Evolutionary conservation across 2,329 filamentous ascomycete genomes (phyloP).

Genomic region (Amylocarpus encephaloides): DNA sequence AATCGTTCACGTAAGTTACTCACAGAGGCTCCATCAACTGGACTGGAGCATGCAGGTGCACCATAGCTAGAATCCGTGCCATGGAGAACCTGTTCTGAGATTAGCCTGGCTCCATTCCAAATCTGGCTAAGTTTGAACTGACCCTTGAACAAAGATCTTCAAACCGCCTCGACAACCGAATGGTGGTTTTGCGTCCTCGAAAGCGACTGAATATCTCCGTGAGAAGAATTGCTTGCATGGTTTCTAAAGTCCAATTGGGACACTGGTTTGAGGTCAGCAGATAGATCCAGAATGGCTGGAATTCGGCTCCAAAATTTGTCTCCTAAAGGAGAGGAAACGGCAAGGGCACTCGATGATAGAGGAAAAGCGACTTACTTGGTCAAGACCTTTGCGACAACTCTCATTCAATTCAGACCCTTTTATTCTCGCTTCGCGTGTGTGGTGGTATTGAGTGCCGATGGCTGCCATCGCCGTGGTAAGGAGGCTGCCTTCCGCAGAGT

Average conservation of each 20-base stretch:
- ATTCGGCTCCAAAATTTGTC: neutral
- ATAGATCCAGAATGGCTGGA: neutral
- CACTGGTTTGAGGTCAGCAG: slow-evolving; percentile 14
- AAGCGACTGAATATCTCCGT: slow-evolving; percentile 29
- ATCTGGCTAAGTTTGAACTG: slow-evolving; percentile 9
- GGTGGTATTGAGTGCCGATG: slow-evolving; percentile 29
- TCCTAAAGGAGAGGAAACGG: neutral
- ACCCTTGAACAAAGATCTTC: slow-evolving; percentile 26
- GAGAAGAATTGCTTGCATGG: slow-evolving; percentile 30
- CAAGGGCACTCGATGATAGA: too few relatives aligned
- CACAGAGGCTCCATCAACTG: slow-evolving; percentile 13
- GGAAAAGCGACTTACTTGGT: slow-evolving; percentile 17
- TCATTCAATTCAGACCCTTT: slow-evolving; percentile 27
- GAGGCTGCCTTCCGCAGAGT: slow-evolving; percentile 16
- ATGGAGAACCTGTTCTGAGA: slow-evolving; percentile 15
- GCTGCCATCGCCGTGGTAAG: slow-evolving; percentile 27
- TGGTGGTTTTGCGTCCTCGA: slow-evolving; percentile 24
- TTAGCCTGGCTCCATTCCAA: neutral
- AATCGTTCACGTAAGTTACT: slow-evolving; percentile 18
- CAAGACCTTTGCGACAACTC: slow-evolving; percentile 24
- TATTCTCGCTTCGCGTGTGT: slow-evolving; percentile 23
- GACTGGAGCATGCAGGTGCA: slow-evolving; percentile 12
- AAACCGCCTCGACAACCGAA: slow-evolving; percentile 25
- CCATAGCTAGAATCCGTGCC: slow-evolving; percentile 13
- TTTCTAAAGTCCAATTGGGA: slow-evolving; percentile 22